Percentiles rank a stretch among this genome's conserved stretches.
Evolutionary conservation across 108 stramenopile genomes (phyloP).

Genomic region (Nannochloropsis salina): DNA sequence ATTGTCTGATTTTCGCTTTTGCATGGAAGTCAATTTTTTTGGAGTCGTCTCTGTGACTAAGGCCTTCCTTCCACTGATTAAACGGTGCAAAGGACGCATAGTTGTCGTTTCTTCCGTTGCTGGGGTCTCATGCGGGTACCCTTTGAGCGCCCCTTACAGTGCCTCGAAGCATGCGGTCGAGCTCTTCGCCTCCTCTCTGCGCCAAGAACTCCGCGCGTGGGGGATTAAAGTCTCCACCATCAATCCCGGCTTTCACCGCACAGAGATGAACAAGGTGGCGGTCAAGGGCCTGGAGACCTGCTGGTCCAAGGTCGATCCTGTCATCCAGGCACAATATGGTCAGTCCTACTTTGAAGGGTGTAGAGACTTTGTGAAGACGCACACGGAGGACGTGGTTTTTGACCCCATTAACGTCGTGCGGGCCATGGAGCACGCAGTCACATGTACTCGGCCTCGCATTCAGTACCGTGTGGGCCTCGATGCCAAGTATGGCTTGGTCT

Average conservation of each 20-base stretch:
- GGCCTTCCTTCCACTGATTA: conserved; percentile 57
- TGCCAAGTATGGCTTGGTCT: conserved; percentile 3
- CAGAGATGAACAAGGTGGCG: not conserved
- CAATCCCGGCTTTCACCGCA: conserved; percentile 23
- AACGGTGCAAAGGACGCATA: conserved; percentile 34
- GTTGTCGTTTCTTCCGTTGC: conserved; percentile 55
- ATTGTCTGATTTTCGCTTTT: conserved; percentile 28
- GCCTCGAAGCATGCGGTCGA: conserved; percentile 56
- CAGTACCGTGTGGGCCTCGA: conserved; percentile 7
- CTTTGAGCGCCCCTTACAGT: conserved; percentile 42
- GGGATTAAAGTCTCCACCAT: conserved; percentile 36
- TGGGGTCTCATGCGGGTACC: conserved; percentile 35
- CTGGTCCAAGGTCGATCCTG: not conserved
- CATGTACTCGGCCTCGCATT: conserved; percentile 6
- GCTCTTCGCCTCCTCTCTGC: conserved; percentile 45
- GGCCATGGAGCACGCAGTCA: not conserved
- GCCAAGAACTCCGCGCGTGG: conserved; percentile 49
- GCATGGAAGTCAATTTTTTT: conserved; percentile 55
- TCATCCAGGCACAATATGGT: not conserved
- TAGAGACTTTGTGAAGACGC: not conserved
- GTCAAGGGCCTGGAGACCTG: not conserved
- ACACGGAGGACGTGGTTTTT: conserved; percentile 18
- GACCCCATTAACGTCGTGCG: not conserved
- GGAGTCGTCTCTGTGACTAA: conserved; percentile 54
- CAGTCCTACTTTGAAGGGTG: not conserved